These are phyloP conservation scores for Rubus parviflorus DNA, from an alignment of 306 rosid species.

Conservation along the genomic window DNA sequence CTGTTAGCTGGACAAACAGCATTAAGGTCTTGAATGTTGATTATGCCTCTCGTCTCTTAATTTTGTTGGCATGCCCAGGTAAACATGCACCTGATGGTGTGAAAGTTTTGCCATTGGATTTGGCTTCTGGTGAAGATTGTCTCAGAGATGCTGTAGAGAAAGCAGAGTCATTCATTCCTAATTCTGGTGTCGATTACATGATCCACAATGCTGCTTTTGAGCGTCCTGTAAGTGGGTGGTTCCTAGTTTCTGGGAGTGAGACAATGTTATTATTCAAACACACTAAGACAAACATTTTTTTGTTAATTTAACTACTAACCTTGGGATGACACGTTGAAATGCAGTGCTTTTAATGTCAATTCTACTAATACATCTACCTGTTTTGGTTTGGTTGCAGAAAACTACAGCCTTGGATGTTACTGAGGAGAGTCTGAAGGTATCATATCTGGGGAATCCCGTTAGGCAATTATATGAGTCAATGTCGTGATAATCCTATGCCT, in stretches of 20 bases:
- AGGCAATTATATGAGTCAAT: background rate
- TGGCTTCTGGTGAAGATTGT: conserved; percentile 73
- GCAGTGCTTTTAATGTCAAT: background rate
- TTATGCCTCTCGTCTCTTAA: conserved; percentile 8
- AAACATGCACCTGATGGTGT: conserved; percentile 74
- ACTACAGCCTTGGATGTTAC: conserved; percentile 65
- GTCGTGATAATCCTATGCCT: background rate
- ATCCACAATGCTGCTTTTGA: conserved; percentile 93
- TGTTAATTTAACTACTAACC: background rate
- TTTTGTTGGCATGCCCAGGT: conserved; percentile 47
- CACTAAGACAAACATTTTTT: background rate
- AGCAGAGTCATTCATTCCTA: conserved; percentile 71
- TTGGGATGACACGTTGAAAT: background rate
- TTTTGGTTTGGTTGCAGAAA: conserved; percentile 58
- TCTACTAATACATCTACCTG: background rate
- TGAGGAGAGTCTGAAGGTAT: conserved; percentile 80
- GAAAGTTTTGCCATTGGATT: conserved; percentile 76
- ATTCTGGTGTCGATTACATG: conserved; percentile 86
- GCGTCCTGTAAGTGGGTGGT: conserved; percentile 79
- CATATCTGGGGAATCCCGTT: background rate
- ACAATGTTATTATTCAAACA: background rate
- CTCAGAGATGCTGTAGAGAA: conserved; percentile 65
- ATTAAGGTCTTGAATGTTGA: background rate
- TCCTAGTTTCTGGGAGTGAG: conserved; percentile 18
- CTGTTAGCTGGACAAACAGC: conserved; percentile 9